Evolutionary conservation across 2,329 filamentous ascomycete genomes (phyloP).

Genomic region (Thelonectria rubi): DNA sequence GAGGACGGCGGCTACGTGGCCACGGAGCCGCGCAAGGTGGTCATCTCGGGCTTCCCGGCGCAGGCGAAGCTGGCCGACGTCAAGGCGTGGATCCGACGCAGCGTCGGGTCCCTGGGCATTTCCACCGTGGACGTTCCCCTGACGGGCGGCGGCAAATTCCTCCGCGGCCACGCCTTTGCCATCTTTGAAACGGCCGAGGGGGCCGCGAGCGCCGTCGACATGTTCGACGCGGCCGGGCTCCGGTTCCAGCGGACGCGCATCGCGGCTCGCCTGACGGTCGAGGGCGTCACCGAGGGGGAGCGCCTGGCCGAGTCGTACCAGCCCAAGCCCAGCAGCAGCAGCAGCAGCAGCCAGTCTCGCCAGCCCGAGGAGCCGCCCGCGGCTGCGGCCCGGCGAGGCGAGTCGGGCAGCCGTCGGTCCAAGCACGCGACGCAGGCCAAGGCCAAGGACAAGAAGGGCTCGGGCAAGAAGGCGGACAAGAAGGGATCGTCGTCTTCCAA

Average conservation of each 20-base stretch:
- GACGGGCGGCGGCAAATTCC: constrained; percentile 32
- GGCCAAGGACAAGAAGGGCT: constrained; percentile 9
- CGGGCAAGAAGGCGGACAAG: constrained; percentile 21
- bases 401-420: constrained; percentile 18
- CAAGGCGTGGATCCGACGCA: constrained; percentile 41
- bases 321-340: constrained; percentile 12
- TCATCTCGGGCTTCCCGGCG: constrained; percentile 41
- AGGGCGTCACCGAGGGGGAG: constrained; percentile 29
- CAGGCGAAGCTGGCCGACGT: constrained; percentile 37
- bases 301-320: not conserved
- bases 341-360: constrained; percentile 1
- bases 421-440: constrained; percentile 30
- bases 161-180: constrained; percentile 42
- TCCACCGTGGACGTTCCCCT: constrained; percentile 40
- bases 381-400: constrained; percentile 21
- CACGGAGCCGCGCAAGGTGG: constrained; percentile 37
- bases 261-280: constrained; percentile 33
- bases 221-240: constrained; percentile 42
- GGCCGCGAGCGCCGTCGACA: constrained; percentile 37
- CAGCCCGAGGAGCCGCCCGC: constrained; percentile 13
- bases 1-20: constrained; percentile 19
- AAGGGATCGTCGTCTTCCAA: not conserved
- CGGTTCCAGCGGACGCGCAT: constrained; percentile 34
- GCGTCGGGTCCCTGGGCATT: constrained; percentile 35
- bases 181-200: constrained; percentile 35